Percentiles rank a stretch among this genome's conserved stretches.
Evolutionary conservation across 495 filamentous ascomycete species (phyloP).

Genomic region (Penicillium desertorum): DNA sequence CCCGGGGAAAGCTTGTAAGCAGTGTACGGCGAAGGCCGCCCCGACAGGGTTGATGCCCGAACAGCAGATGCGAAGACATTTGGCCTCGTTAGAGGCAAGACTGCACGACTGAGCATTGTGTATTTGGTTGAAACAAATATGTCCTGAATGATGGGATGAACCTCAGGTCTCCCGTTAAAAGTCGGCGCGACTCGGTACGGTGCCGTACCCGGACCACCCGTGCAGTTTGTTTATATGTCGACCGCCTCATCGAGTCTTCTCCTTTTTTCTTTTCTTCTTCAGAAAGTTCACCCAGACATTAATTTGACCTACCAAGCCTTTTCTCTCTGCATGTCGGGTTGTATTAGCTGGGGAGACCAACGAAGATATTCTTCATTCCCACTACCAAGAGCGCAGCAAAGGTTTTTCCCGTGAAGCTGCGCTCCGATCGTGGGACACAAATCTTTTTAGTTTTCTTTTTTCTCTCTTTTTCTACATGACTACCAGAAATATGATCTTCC

Average conservation of each 20-base stretch:
- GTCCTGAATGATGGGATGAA: slow-evolving; percentile 15
- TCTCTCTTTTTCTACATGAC: slow-evolving; percentile 9
- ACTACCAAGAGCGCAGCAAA: slow-evolving; percentile 64
- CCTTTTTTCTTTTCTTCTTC: slow-evolving; percentile 33
- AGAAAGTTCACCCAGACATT: slow-evolving; percentile 66
- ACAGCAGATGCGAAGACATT: slow-evolving; percentile 41
- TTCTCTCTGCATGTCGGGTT: slow-evolving; percentile 55
- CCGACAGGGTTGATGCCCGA: slow-evolving; percentile 36
- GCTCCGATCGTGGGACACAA: slow-evolving; percentile 51
- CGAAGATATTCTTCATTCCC: slow-evolving; percentile 45
- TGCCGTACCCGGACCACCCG: slow-evolving; percentile 19
- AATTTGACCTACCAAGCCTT: slow-evolving; percentile 62
- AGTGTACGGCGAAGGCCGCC: slow-evolving; percentile 41
- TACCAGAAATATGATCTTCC: slow-evolving; percentile 4
- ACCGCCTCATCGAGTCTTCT: slow-evolving; percentile 8
- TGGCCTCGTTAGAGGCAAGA: slow-evolving; percentile 48
- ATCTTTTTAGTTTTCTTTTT: slow-evolving; percentile 18
- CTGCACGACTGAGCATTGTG: slow-evolving; percentile 48
- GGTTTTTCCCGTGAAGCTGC: slow-evolving; percentile 46
- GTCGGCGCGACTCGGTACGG: slow-evolving; percentile 35
- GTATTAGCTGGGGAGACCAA: slow-evolving; percentile 70
- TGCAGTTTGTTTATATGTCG: slow-evolving; percentile 32
- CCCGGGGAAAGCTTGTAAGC: slow-evolving; percentile 47
- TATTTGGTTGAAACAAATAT: slow-evolving; percentile 23
- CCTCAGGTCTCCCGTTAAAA: slow-evolving; percentile 33